These are phyloP conservation scores for Microbotryum scabiosae DNA, from an alignment of 1,284 basidiomycete genomes.

Conservation along the genomic window DNA sequence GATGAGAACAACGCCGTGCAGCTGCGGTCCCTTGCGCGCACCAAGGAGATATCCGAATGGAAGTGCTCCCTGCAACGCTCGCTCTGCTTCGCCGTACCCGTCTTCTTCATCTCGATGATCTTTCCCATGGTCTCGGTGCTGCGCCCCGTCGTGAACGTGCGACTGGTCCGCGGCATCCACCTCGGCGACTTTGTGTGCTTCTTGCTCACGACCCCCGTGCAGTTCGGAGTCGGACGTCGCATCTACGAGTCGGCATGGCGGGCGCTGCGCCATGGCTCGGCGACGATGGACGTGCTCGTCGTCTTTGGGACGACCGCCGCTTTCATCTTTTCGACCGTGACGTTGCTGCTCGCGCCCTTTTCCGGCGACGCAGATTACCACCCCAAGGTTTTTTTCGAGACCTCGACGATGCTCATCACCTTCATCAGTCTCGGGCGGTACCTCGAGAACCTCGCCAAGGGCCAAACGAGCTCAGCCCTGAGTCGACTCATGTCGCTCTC, in stretches of 20 bases:
- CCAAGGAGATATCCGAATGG: conserved; percentile 90
- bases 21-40: conserved; percentile 76
- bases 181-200: conserved; percentile 76
- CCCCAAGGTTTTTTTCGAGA: conserved; percentile 94
- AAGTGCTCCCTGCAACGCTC: conserved; percentile 67
- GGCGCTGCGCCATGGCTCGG: conserved; percentile 74
- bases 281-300: conserved; percentile 87
- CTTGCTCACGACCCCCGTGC: conserved; percentile 79
- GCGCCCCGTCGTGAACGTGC: conserved; percentile 46
- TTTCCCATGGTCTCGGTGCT: conserved; percentile 62
- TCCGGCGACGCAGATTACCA: conserved; percentile 57
- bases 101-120: conserved; percentile 87
- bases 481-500: conserved; percentile 92
- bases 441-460: conserved; percentile 94
- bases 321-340: conserved; percentile 76
- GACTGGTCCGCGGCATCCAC: conserved; percentile 59
- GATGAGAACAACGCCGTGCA: conserved; percentile 78
- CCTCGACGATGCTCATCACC: conserved; percentile 95
- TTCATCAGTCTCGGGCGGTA: conserved; percentile 93
- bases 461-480: conserved; percentile 89
- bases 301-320: conserved; percentile 91
- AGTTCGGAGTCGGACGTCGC: conserved; percentile 79
- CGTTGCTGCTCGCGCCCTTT: conserved; percentile 58
- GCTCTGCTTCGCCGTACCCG: conserved; percentile 74
- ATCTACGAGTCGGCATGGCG: conserved; percentile 90